These are phyloP conservation scores for Aureobasidium sp. DNA, from an alignment of 2,329 filamentous ascomycete genomes.

Conservation along the genomic window DNA sequence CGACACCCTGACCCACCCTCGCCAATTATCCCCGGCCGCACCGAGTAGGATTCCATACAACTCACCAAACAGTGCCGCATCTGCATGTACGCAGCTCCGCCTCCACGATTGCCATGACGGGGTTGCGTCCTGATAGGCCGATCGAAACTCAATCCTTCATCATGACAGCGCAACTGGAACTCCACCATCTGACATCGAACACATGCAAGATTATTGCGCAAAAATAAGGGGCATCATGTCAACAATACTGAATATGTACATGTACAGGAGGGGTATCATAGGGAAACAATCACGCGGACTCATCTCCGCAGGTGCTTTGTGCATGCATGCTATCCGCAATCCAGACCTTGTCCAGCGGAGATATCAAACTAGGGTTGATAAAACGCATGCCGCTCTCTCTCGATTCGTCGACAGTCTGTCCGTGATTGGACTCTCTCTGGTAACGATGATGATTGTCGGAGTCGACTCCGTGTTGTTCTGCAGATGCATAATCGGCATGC, in stretches of 20 bases:
- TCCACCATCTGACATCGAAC: no score
- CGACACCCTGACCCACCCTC: no score
- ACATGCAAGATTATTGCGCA: no score
- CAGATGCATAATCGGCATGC: slow-evolving; percentile 38
- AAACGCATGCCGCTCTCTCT: slow-evolving; percentile 64
- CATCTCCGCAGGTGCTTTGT: no score
- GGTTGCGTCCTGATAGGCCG: no score
- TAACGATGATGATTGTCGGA: slow-evolving; percentile 14
- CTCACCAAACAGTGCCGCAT: no score
- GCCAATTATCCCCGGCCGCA: no score
- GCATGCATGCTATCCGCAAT: slow-evolving; percentile 4
- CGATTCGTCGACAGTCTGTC: slow-evolving; percentile 65
- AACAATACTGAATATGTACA: background rate
- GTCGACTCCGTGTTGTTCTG: slow-evolving; percentile 22
- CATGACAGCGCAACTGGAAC: no score
- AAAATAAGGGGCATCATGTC: background rate
- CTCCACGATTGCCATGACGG: no score
- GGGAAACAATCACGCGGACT: background rate
- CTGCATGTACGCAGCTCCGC: no score
- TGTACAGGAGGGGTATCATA: background rate
- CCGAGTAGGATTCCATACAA: no score
- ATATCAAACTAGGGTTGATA: slow-evolving; percentile 67
- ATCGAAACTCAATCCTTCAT: no score
- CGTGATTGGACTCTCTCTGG: slow-evolving; percentile 24
- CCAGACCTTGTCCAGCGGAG: slow-evolving; percentile 36